These are phyloP conservation scores for Crithidia mellificae DNA, from an alignment of 208 protist genomes.

Conservation along the genomic window DNA sequence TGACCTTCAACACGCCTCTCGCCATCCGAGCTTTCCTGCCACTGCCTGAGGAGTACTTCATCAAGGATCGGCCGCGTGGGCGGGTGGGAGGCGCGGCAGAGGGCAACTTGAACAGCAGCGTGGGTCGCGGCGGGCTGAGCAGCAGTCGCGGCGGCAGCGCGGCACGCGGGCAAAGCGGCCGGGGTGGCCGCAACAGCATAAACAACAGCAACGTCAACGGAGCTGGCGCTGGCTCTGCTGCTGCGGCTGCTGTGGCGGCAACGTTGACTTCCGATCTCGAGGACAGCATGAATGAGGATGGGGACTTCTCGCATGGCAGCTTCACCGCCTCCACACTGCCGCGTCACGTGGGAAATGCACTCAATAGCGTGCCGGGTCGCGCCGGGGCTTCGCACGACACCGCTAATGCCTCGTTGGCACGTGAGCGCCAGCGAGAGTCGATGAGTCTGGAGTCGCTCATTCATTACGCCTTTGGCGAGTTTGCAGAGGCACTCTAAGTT, in stretches of 20 bases:
- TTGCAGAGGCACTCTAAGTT: constrained; percentile 25
- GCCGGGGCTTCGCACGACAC: not conserved
- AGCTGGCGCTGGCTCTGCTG: not conserved
- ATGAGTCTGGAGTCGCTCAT: constrained; percentile 30
- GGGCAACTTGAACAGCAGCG: not conserved
- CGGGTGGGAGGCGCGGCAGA: not conserved
- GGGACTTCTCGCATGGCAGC: constrained; percentile 8
- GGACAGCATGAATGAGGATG: constrained; percentile 4
- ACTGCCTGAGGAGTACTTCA: constrained; percentile 41
- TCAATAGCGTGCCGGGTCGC: not conserved
- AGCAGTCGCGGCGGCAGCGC: not conserved
- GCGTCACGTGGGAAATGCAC: not conserved
- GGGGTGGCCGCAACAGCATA: too few relatives aligned
- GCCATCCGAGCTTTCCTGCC: constrained; percentile 77
- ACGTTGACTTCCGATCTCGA: not conserved
- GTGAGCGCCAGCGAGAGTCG: constrained; percentile 9
- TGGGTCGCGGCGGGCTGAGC: not conserved
- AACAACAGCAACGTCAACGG: not conserved
- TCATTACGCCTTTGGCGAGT: constrained; percentile 30
- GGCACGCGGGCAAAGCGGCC: not conserved
- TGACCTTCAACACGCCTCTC: constrained; percentile 67
- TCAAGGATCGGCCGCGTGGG: not conserved
- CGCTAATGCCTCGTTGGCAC: not conserved
- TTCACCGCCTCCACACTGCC: constrained; percentile 1
- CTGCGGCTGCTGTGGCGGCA: not conserved